Conservation (phyloP, 345 rosid genomes). For the Corymbia maculata region DNA sequence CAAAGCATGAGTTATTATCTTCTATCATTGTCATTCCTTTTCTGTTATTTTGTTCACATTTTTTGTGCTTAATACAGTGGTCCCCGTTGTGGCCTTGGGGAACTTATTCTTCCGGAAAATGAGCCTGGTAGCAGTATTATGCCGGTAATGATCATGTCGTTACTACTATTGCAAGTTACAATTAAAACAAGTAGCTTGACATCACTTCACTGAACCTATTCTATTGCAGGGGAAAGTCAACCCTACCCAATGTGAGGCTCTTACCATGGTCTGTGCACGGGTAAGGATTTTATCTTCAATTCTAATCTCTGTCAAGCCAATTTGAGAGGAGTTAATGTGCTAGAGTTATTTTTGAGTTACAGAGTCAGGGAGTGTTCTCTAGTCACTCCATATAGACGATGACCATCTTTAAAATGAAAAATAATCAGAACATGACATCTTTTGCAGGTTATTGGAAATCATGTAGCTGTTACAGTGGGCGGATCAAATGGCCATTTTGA, state of each 20-base stretch:
- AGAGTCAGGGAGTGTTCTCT: background rate
- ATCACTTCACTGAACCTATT: constrained; percentile 1
- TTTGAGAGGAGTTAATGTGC: background rate
- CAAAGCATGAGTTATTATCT: background rate
- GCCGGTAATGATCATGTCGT: constrained; percentile 51
- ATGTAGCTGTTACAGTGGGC: constrained; percentile 80
- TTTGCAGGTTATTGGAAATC: constrained; percentile 90
- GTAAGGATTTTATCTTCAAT: constrained; percentile 18
- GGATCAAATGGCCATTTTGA: constrained; percentile 98
- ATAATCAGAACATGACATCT: background rate
- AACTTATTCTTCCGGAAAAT: constrained; percentile 96
- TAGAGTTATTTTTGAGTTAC: background rate
- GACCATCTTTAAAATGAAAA: background rate
- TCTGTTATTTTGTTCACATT: constrained; percentile 9
- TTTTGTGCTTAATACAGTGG: constrained; percentile 42
- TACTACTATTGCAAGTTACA: background rate
- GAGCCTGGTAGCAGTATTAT: constrained; percentile 99
- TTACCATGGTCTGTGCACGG: constrained; percentile 98
- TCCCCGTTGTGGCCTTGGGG: constrained; percentile 98
- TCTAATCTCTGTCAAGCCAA: background rate
- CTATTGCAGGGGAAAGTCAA: constrained; percentile 88
- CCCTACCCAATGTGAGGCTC: constrained; percentile 98
- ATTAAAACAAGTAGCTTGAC: background rate
- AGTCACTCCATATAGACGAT: background rate
- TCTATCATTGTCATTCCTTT: background rate